Conservation (phyloP, 1,284 basidiomycete genomes). For the Trametes sp. region DNA sequence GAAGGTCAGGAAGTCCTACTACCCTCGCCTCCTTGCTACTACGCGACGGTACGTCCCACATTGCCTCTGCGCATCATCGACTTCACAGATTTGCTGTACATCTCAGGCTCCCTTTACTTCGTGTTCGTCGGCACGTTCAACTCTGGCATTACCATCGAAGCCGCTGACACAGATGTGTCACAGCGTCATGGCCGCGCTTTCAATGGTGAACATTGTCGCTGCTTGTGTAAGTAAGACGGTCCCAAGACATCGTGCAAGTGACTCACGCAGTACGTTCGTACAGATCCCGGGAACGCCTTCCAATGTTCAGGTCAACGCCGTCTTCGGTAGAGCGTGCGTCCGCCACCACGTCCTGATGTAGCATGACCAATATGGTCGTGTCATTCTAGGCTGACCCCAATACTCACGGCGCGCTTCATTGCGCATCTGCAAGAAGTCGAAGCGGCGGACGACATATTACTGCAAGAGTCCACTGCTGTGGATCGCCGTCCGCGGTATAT, state of each 20-base stretch:
- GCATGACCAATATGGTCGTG: background rate
- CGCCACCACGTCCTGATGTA: no score
- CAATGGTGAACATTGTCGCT: background rate
- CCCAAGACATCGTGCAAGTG: background rate
- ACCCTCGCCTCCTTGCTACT: background rate
- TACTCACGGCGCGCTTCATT: slow-evolving; percentile 6
- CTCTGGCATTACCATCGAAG: no score
- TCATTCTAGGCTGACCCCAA: background rate
- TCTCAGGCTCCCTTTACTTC: slow-evolving; percentile 3
- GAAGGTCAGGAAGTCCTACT: background rate
- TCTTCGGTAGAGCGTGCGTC: slow-evolving; percentile 5
- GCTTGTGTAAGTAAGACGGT: background rate
- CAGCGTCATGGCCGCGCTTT: slow-evolving; percentile 3
- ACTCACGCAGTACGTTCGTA: background rate
- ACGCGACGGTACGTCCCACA: background rate
- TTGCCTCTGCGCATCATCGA: background rate
- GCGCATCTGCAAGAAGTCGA: slow-evolving; percentile 1
- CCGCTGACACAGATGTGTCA: background rate
- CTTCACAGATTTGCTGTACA: background rate
- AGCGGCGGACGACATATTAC: background rate
- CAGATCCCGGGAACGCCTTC: background rate
- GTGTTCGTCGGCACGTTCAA: background rate
- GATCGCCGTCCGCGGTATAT: background rate
- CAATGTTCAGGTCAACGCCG: slow-evolving; percentile 3
- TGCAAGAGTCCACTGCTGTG: background rate